Evolutionary conservation across 2,329 filamentous ascomycete genomes (phyloP), one percentile per base, ranked within the genome.

Genomic region (Raffaelea albimanens): DNA sequence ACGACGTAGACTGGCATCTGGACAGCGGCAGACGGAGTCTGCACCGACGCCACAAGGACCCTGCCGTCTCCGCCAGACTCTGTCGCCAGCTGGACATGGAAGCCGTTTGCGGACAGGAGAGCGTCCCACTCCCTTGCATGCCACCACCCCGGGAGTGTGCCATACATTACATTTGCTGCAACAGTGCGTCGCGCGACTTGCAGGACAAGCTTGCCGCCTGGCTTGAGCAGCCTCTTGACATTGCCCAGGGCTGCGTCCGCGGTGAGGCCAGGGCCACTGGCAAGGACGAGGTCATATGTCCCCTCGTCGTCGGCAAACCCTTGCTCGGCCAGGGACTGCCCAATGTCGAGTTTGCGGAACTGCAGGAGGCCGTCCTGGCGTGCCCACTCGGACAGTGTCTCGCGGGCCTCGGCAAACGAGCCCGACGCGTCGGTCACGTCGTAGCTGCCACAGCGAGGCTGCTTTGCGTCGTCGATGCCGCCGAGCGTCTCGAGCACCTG

Each of bases 141-240:
- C 55, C 55, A 56, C 55, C 55, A 57, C n/a, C 52, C 53, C 3
- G 52, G 50, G 33, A 56, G 45, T 39, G 51, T 49, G 44, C 50
- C 51, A 14, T 50, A 48, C 3, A 46, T 49, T 43, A 20, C 51
- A 33, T 8, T 45, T 43, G n/a, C 49, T 45, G n/a, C 45, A 8
- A 38, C 8, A 5, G 34, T 38, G 34, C 34, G 34, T 5, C 5
- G 41, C 5, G 50, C 46, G 13, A 53, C 19, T 36, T 53, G 51
- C 18, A 46, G 55, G n/a, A 61, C 55, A 19, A 75, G 56, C 42
- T 65, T 63, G 0, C 71, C 71, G 3, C 63, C 67, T 0, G 69
- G 64, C n/a, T 61, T 63, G 1, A 68, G 49, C 8, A 69, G 51
- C 16, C 52, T 56, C 21, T 65, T 58, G 1, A 63, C 58, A 49